These are phyloP conservation scores for Pachysandra terminalis DNA, from an alignment of 164 flowering plant species.

Conservation along the genomic window DNA sequence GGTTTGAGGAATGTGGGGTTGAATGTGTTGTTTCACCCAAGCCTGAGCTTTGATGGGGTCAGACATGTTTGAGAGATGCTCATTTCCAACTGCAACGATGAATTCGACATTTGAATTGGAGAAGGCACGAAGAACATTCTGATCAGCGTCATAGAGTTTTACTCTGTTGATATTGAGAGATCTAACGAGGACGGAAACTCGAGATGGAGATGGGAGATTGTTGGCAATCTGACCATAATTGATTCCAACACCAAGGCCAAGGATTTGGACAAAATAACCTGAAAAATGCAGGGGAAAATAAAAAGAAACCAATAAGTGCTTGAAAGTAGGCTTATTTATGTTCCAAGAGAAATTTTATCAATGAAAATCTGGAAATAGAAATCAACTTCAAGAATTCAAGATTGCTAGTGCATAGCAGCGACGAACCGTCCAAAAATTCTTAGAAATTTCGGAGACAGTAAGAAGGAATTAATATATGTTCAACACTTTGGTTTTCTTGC, in stretches of 20 bases:
- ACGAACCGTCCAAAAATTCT: too few relatives aligned
- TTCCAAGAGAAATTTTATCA: not conserved
- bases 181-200: conserved; percentile 29
- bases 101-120: conserved; percentile 49
- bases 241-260: conserved; percentile 29
- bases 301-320: not conserved
- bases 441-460: too few relatives aligned
- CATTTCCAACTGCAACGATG: conserved; percentile 50
- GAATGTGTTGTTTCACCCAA: conserved; percentile 48
- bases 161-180: conserved; percentile 32
- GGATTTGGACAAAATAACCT: conserved; percentile 29
- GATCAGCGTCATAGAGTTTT: conserved; percentile 24
- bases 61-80: conserved; percentile 34
- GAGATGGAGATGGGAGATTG: conserved; percentile 40
- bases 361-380: not conserved
- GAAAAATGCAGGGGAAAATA: conserved; percentile 10
- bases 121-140: conserved; percentile 43
- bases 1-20: conserved; percentile 38
- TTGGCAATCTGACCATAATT: conserved; percentile 44
- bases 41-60: conserved; percentile 35
- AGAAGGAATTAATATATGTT: too few relatives aligned
- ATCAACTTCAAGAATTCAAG: not conserved
- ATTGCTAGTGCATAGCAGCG: too few relatives aligned
- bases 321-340: too few relatives aligned
- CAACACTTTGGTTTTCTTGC: too few relatives aligned